phyloP scores from a whole-genome alignment of 371 early-diverging fungal species.

The Rhizomucor pusillus region DNA sequence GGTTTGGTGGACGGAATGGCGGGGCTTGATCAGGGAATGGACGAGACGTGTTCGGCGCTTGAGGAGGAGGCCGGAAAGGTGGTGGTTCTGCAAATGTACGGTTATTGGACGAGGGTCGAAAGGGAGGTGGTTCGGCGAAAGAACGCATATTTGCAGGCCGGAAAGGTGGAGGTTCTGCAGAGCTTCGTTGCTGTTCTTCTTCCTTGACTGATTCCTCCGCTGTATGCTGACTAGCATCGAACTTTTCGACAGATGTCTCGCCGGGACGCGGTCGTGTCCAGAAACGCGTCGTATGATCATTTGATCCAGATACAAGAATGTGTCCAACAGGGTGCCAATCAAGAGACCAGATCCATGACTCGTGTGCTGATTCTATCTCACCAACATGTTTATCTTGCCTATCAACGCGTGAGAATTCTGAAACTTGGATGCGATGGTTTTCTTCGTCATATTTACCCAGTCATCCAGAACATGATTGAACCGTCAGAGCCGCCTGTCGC shows the following conservation, averaged over 20 bases:
- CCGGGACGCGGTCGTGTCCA: slow-evolving; percentile 98
- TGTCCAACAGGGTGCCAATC: slow-evolving; percentile 99
- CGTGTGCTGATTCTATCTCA: slow-evolving; percentile 90
- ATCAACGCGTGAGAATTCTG: too few relatives aligned
- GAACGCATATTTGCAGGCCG: slow-evolving; percentile 39
- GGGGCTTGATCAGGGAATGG: slow-evolving; percentile 3
- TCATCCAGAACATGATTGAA: slow-evolving; percentile 90
- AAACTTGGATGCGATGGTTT: too few relatives aligned
- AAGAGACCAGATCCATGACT: slow-evolving; percentile 95
- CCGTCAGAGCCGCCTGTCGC: slow-evolving; percentile 97
- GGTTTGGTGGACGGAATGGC: slow-evolving; percentile 5
- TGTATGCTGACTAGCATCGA: slow-evolving; percentile 55
- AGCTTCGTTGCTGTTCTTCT: slow-evolving; percentile 33
- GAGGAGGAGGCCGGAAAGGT: slow-evolving; percentile 15
- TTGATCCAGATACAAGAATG: slow-evolving; percentile 94
- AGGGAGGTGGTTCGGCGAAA: slow-evolving; percentile 36
- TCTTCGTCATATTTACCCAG: slow-evolving; percentile 51
- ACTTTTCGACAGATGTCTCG: slow-evolving; percentile 64
- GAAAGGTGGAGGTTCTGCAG: slow-evolving; percentile 44
- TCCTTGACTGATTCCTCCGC: slow-evolving; percentile 51
- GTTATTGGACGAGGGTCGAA: slow-evolving; percentile 22
- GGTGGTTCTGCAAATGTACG: slow-evolving; percentile 8
- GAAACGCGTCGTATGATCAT: slow-evolving; percentile 98
- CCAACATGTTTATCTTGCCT: slow-evolving; percentile 68
- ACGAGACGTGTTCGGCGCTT: slow-evolving; percentile 3